Conservation (phyloP, 106 monocot genomes). For the Chionographis japonica region DNA sequence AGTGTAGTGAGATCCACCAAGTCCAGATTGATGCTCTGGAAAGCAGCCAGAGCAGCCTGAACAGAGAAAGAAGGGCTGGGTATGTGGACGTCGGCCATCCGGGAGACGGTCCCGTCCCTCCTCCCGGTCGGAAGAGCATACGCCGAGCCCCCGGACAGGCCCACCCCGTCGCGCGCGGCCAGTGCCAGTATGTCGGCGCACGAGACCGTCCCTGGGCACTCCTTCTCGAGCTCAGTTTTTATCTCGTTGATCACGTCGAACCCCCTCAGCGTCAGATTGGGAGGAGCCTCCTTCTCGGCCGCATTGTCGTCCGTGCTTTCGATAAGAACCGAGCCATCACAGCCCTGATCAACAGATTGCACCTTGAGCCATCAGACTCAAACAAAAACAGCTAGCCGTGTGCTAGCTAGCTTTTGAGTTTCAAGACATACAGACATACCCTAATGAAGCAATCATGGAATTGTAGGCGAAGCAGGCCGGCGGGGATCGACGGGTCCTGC, state of each 20-base stretch:
- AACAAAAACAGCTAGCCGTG: too few species aligned
- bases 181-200: slow-evolving; percentile 51
- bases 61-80: slow-evolving; percentile 26
- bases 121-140: slow-evolving; percentile 31
- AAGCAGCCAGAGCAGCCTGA: slow-evolving; percentile 16
- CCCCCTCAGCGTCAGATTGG: slow-evolving; percentile 31
- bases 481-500: slow-evolving; percentile 23
- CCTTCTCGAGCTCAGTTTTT: slow-evolving; percentile 31
- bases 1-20: slow-evolving; percentile 33
- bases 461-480: slow-evolving; percentile 36
- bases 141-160: slow-evolving; percentile 15
- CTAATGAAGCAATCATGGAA: slow-evolving; percentile 58
- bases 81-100: slow-evolving; percentile 18
- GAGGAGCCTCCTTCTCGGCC: slow-evolving; percentile 42
- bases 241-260: slow-evolving; percentile 39
- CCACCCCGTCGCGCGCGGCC: slow-evolving; percentile 33
- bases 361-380: neutral
- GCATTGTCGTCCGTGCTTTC: slow-evolving; percentile 21
- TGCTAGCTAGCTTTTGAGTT: too few species aligned
- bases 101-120: slow-evolving; percentile 21
- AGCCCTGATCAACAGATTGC: slow-evolving; percentile 23
- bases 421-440: slow-evolving; percentile 6
- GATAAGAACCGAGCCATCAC: slow-evolving; percentile 44
- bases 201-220: slow-evolving; percentile 33
- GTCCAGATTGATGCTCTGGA: slow-evolving; percentile 20